phyloP scores from a whole-genome alignment of 2,329 filamentous ascomycete genomes.

The Ceratocystis colombiana region DNA sequence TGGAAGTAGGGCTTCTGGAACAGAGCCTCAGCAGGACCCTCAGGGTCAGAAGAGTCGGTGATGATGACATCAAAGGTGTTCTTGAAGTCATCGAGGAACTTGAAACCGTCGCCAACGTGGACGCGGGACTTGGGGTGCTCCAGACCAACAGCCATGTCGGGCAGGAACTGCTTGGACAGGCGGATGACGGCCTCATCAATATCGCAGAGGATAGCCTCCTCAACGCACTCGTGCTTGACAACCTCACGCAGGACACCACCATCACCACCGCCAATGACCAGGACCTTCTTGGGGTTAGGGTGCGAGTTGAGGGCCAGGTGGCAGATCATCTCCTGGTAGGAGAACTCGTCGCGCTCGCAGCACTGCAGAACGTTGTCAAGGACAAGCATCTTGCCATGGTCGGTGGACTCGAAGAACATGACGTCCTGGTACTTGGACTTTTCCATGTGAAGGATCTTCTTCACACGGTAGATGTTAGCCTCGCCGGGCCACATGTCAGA shows the following conservation, averaged over 20 bases:
- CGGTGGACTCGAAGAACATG: slow-evolving; percentile 94
- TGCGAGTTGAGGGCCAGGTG: slow-evolving; percentile 98
- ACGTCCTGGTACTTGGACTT: slow-evolving; percentile 99
- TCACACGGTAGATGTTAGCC: slow-evolving; percentile 96
- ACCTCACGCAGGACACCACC: slow-evolving; percentile 96
- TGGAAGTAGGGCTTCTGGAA: slow-evolving; percentile 99
- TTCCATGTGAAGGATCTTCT: slow-evolving; percentile 97
- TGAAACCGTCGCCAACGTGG: slow-evolving; percentile 94
- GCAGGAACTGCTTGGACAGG: slow-evolving; percentile 95
- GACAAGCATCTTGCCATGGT: slow-evolving; percentile 92
- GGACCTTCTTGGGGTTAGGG: slow-evolving; percentile 94
- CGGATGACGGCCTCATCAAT: slow-evolving; percentile 99
- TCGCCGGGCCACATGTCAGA: slow-evolving; percentile 98
- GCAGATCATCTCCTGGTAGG: slow-evolving; percentile 99
- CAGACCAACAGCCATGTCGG: slow-evolving; percentile 86
- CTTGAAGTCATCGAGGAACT: slow-evolving; percentile 94
- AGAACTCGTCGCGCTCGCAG: slow-evolving; percentile 98
- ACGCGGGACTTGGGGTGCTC: slow-evolving; percentile 87
- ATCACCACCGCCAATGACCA: slow-evolving; percentile 96
- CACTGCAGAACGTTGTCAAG: slow-evolving; percentile 98
- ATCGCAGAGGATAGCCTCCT: slow-evolving; percentile 94
- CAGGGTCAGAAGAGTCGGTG: slow-evolving; percentile 95
- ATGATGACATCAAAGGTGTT: slow-evolving; percentile 99
- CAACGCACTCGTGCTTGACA: slow-evolving; percentile 95
- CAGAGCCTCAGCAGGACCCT: slow-evolving; percentile 87